Conservation (phyloP, 2,329 filamentous ascomycete species). For the Fusarium siculi region DNA sequence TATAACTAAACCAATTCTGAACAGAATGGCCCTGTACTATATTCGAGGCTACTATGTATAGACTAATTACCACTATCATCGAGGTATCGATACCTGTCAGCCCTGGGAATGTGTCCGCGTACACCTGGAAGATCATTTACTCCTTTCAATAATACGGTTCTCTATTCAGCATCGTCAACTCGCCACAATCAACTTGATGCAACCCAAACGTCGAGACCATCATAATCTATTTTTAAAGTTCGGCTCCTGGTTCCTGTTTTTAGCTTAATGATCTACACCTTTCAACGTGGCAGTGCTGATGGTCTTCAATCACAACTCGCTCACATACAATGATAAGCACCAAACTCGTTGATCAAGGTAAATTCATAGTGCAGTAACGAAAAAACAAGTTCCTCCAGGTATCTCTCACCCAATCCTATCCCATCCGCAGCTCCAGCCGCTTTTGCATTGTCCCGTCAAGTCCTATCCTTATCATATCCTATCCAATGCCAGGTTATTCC, state of each 20-base stretch:
- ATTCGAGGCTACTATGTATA: neutral
- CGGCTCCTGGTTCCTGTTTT: neutral
- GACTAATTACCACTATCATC: neutral
- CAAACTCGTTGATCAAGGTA: neutral
- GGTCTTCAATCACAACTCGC: neutral
- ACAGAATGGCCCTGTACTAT: neutral
- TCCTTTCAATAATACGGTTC: neutral
- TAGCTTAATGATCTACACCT: neutral
- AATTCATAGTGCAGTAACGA: neutral
- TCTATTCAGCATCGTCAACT: neutral
- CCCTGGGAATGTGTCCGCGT: neutral
- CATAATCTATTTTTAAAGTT: conserved; percentile 24
- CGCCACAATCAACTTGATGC: neutral
- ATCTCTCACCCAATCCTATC: conserved; percentile 1
- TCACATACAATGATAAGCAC: neutral
- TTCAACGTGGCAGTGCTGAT: conserved; percentile 21
- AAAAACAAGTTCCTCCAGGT: conserved; percentile 20
- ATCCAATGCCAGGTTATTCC: conserved; percentile 15
- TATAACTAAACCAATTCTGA: neutral
- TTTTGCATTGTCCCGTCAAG: neutral
- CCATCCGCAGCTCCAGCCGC: conserved; percentile 26
- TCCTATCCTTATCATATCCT: neutral
- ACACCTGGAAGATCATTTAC: neutral
- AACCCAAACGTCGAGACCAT: conserved; percentile 6
- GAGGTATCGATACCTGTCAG: neutral